Evolutionary conservation across 2,329 filamentous ascomycete genomes (phyloP).

Genomic region (Clarireedia homoeocarpa): DNA sequence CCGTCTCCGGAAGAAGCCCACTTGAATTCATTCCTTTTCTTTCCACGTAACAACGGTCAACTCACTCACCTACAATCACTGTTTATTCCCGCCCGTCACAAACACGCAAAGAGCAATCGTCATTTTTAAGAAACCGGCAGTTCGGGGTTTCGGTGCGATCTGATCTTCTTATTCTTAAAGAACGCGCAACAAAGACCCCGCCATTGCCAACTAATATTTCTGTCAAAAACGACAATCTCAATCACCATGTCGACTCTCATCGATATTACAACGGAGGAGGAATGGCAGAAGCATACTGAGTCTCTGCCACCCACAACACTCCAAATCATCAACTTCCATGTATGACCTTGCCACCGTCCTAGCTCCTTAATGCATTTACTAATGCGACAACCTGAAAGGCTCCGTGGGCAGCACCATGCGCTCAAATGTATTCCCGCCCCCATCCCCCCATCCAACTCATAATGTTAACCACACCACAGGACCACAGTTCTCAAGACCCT

Average conservation of each 20-base stretch:
- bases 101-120: too few species aligned
- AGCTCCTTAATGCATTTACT: background rate
- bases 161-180: background rate
- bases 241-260: slow-evolving; percentile 64
- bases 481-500: slow-evolving; percentile 76
- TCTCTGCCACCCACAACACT: slow-evolving; percentile 63
- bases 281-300: slow-evolving; percentile 63
- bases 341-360: background rate
- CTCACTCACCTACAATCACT: background rate
- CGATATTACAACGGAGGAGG: slow-evolving; percentile 65
- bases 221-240: background rate
- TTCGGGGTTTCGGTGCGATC: too few species aligned
- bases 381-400: slow-evolving; percentile 35
- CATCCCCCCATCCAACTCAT: slow-evolving; percentile 59
- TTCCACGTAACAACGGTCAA: background rate
- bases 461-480: slow-evolving; percentile 50
- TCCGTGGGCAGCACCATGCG: slow-evolving; percentile 77
- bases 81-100: too few species aligned
- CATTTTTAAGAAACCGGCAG: too few species aligned
- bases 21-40: background rate
- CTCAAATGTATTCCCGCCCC: slow-evolving; percentile 9
- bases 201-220: background rate
- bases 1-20: background rate
- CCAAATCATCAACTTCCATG: slow-evolving; percentile 83
- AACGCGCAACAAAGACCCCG: slow-evolving; percentile 5